These are phyloP conservation scores for Gymnopilus junonius DNA, from an alignment of 768 basidiomycete species.

Conservation along the genomic window DNA sequence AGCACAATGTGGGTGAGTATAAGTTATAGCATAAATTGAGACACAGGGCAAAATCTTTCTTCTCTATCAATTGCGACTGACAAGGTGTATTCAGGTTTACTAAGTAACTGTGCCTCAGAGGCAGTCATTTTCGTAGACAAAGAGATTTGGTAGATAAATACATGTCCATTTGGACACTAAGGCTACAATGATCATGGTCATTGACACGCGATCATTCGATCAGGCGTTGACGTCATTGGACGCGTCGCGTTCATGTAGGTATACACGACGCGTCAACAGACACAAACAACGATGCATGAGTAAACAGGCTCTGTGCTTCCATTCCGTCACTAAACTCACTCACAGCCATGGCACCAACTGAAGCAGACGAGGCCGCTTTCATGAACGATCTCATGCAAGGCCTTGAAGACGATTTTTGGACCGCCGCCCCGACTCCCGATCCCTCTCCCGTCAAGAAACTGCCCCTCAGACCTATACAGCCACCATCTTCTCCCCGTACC, in stretches of 20 bases:
- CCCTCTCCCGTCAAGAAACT: conserved; percentile 32
- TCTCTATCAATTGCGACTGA: too few relatives aligned
- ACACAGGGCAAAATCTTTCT: too few relatives aligned
- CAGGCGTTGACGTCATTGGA: neutral
- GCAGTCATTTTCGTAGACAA: too few relatives aligned
- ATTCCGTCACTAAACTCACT: neutral
- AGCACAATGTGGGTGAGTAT: too few relatives aligned
- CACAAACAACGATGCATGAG: neutral
- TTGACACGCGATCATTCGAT: too few relatives aligned
- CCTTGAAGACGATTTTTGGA: conserved; percentile 58
- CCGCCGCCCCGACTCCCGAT: conserved; percentile 42
- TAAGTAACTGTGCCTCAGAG: too few relatives aligned
- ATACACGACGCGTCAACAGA: conserved; percentile 5
- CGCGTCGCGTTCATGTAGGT: neutral
- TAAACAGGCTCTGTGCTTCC: neutral
- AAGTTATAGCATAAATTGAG: too few relatives aligned
- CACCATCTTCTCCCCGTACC: conserved; percentile 4
- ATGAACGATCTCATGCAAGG: conserved; percentile 41
- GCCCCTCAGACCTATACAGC: conserved; percentile 11
- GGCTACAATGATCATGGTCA: too few relatives aligned
- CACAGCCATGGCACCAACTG: conserved; percentile 1
- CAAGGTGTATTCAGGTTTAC: too few relatives aligned
- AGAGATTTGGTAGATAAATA: too few relatives aligned
- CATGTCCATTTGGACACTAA: too few relatives aligned
- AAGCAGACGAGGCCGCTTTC: conserved; percentile 11